Conservation (phyloP, 2,329 filamentous ascomycete genomes). For the Talaromyces sp. region DNA sequence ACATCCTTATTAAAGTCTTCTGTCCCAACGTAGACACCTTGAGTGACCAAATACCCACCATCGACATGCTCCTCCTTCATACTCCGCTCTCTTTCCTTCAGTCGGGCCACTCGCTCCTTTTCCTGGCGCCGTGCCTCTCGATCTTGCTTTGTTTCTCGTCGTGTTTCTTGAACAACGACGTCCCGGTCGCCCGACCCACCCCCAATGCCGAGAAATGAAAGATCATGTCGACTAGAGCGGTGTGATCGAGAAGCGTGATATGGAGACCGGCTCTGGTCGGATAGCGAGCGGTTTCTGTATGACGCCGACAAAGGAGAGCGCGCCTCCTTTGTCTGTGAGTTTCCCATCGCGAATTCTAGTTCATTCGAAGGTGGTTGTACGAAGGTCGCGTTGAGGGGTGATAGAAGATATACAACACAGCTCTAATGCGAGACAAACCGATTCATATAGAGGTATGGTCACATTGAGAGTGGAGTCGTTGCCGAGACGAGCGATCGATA, state of each 20-base stretch:
- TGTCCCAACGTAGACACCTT: slow-evolving; percentile 85
- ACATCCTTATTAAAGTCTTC: slow-evolving; percentile 91
- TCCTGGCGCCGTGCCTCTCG: slow-evolving; percentile 82
- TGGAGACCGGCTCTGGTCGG: slow-evolving; percentile 31
- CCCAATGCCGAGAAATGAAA: slow-evolving; percentile 59
- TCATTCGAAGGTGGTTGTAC: background rate
- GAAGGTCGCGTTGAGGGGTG: background rate
- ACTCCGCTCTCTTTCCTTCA: slow-evolving; percentile 85
- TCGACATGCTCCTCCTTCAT: slow-evolving; percentile 90
- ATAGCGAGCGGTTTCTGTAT: slow-evolving; percentile 32
- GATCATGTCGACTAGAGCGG: slow-evolving; percentile 57
- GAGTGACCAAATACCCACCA: slow-evolving; percentile 88
- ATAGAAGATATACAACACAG: background rate
- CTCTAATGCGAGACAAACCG: slow-evolving; percentile 8
- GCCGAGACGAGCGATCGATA: background rate
- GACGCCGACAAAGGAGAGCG: slow-evolving; percentile 33
- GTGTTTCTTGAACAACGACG: slow-evolving; percentile 54
- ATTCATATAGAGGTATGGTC: background rate
- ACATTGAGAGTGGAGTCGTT: background rate
- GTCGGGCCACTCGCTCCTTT: slow-evolving; percentile 70
- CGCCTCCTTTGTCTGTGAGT: slow-evolving; percentile 49
- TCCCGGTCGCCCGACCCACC: slow-evolving; percentile 49
- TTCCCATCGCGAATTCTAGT: slow-evolving; percentile 38
- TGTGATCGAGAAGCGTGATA: slow-evolving; percentile 45
- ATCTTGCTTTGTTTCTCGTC: slow-evolving; percentile 87